Evolutionary conservation across 2,329 filamentous ascomycete genomes (phyloP).

Genomic region (Fusarium chaquense): DNA sequence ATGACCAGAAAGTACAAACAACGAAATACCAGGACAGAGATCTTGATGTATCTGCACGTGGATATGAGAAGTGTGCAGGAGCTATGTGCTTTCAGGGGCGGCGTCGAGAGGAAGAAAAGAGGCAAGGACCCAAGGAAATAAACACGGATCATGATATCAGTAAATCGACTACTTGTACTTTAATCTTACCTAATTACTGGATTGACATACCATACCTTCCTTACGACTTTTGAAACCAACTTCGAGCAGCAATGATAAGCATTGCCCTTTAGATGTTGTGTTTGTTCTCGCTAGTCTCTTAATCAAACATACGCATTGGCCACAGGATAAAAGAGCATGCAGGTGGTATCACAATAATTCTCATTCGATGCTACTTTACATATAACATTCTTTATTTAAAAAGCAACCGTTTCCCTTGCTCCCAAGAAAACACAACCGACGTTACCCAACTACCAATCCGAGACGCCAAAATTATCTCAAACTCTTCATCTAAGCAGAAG

Average conservation of each 20-base stretch:
- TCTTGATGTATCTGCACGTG: constrained; percentile 1
- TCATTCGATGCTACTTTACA: constrained; percentile 9
- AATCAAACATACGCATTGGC: not conserved
- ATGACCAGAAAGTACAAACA: not conserved
- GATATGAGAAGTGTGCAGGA: not conserved
- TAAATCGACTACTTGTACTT: constrained; percentile 13
- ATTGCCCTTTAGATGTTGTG: not conserved
- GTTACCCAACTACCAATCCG: constrained; percentile 30
- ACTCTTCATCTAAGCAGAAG: constrained; percentile 55
- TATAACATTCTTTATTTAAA: constrained; percentile 7
- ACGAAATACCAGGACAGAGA: not conserved
- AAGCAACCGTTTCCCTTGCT: constrained; percentile 23
- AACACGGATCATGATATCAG: constrained; percentile 11
- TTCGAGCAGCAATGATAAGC: not conserved
- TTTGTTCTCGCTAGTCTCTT: not conserved
- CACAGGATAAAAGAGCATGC: not conserved
- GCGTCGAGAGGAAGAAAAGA: constrained; percentile 17
- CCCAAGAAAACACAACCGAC: constrained; percentile 23
- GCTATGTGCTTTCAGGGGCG: not conserved
- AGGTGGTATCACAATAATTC: constrained; percentile 4
- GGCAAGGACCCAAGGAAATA: constrained; percentile 4
- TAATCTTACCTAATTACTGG: not conserved
- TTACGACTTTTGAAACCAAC: not conserved
- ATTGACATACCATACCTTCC: not conserved
- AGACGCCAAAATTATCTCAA: constrained; percentile 36